Percentiles rank a stretch among this genome's conserved stretches.
Conservation (phyloP, 1,284 basidiomycete genomes). For the Porodaedalea pini region DNA sequence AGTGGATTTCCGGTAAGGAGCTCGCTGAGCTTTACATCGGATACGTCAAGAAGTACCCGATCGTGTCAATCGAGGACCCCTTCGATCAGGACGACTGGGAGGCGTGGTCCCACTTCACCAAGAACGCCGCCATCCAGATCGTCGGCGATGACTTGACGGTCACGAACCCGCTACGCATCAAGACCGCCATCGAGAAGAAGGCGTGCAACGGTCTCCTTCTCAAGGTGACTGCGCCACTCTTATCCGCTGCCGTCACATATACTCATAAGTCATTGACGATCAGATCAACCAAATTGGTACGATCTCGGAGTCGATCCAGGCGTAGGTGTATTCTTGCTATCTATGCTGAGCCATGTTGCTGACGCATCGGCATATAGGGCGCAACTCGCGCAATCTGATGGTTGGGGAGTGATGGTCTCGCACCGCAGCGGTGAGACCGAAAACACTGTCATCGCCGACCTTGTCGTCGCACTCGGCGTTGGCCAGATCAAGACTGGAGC, state of each 20-base stretch:
- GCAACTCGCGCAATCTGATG: constrained; percentile 93
- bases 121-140: constrained; percentile 77
- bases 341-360: background rate
- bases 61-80: constrained; percentile 97
- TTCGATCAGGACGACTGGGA: constrained; percentile 99
- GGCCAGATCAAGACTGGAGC: constrained; percentile 99
- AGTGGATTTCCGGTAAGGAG: constrained; percentile 92
- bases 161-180: constrained; percentile 97
- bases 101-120: constrained; percentile 93
- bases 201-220: constrained; percentile 98
- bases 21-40: constrained; percentile 91
- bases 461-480: constrained; percentile 88
- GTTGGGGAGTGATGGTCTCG: constrained; percentile 99
- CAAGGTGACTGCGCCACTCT: constrained; percentile 54
- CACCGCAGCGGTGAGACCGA: constrained; percentile 98
- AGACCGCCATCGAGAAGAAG: constrained; percentile 99
- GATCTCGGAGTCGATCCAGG: constrained; percentile 97
- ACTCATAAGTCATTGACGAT: constrained; percentile 2
- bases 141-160: constrained; percentile 99
- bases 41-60: constrained; percentile 90
- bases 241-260: background rate
- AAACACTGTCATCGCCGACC: constrained; percentile 96
- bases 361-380: constrained; percentile 50
- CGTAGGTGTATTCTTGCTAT: constrained; percentile 45
- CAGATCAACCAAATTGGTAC: constrained; percentile 98